These are phyloP conservation scores for Fusarium sp. DNA, from an alignment of 2,329 filamentous ascomycete species.

Conservation along the genomic window DNA sequence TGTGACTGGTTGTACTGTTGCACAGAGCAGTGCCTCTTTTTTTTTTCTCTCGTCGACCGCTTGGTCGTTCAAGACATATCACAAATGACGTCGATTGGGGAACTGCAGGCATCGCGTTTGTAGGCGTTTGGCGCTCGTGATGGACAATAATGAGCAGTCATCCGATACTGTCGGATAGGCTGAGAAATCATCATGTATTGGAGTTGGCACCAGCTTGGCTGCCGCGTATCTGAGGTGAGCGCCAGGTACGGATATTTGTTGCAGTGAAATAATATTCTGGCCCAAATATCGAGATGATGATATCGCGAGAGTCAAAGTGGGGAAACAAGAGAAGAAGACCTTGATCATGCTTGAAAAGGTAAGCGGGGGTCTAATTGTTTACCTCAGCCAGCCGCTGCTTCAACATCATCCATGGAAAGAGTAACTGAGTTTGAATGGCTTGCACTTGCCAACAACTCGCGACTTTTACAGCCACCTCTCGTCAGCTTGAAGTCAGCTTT, in stretches of 20 bases:
- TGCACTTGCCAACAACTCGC: slow-evolving; percentile 1
- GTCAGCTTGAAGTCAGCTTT: slow-evolving; percentile 37
- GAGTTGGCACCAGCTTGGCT: background rate
- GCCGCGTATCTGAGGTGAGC: background rate
- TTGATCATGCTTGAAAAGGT: background rate
- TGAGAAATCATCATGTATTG: background rate
- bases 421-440: slow-evolving; percentile 19
- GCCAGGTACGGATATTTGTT: background rate
- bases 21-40: background rate
- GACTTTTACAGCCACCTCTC: slow-evolving; percentile 25
- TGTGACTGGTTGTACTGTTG: background rate
- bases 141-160: background rate
- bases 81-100: background rate
- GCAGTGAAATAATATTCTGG: background rate
- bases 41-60: background rate
- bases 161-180: background rate
- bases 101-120: background rate
- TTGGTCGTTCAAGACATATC: background rate
- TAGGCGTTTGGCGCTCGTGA: background rate
- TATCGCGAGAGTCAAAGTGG: background rate
- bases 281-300: background rate
- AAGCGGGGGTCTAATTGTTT: background rate
- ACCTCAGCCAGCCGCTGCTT: slow-evolving; percentile 17
- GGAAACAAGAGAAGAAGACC: background rate
- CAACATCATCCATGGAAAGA: background rate